Conservation (phyloP, 352 stramenopile species). For the Globisporangium acanthophoron region DNA sequence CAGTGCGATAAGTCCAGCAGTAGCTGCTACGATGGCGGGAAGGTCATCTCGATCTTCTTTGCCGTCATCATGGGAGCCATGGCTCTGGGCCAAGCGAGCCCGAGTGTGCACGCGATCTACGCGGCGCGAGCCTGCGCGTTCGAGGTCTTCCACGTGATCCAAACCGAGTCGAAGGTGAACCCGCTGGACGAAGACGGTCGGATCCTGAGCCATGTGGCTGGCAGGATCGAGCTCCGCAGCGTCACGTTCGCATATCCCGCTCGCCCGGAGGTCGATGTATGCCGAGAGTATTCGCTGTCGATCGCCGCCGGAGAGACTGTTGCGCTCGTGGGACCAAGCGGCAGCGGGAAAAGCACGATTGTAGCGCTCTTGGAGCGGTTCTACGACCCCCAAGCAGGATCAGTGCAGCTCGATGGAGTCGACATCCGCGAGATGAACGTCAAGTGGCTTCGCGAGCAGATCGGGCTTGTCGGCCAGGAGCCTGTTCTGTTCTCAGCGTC, state of each 20-base stretch:
- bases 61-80: conserved; percentile 64
- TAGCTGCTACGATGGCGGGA: conserved; percentile 53
- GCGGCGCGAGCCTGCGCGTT: conserved; percentile 43
- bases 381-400: conserved; percentile 28
- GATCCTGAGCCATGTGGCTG: conserved; percentile 18
- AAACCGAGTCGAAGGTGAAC: conserved; percentile 49
- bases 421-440: conserved; percentile 71
- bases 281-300: conserved; percentile 44
- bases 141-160: conserved; percentile 61
- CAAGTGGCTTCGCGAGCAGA: conserved; percentile 59
- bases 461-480: conserved; percentile 91
- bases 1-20: conserved; percentile 20
- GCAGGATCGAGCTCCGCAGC: conserved; percentile 77
- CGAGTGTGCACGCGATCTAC: conserved; percentile 50
- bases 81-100: conserved; percentile 58
- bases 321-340: conserved; percentile 3
- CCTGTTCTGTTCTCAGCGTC: conserved; percentile 22
- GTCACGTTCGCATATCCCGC: conserved; percentile 75
- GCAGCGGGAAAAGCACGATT: conserved; percentile 5
- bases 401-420: conserved; percentile 34
- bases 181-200: conserved; percentile 25
- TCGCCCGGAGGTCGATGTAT: conserved; percentile 47
- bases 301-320: conserved; percentile 64
- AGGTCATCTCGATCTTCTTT: conserved; percentile 69
- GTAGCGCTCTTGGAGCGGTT: conserved; percentile 4